A percentile compares a stretch with the other conserved stretches of the same genome.
Conservation (phyloP, 192 early-diverging fungal species). For the Podila clonocystis region DNA sequence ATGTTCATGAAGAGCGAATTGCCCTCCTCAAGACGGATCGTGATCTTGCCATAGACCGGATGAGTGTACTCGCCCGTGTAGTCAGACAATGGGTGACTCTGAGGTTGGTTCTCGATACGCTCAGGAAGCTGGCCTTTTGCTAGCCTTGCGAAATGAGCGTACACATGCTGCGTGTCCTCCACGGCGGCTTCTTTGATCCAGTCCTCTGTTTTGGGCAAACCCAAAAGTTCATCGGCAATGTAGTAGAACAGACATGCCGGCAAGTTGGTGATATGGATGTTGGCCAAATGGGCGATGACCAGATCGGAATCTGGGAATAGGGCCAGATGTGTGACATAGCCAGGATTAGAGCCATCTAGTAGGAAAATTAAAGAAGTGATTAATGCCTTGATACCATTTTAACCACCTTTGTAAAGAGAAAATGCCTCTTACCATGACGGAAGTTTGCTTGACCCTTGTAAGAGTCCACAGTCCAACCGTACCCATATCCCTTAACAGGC, state of each 20-base stretch:
- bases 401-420: neutral
- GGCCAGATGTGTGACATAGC: neutral
- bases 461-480: neutral
- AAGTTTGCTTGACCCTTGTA: conserved; percentile 1
- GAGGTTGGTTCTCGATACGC: neutral
- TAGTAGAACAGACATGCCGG: neutral
- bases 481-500: neutral
- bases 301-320: conserved; percentile 13
- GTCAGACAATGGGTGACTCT: neutral
- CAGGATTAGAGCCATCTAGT: conserved; percentile 6
- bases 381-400: neutral
- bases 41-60: neutral
- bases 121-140: neutral
- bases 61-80: neutral
- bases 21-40: neutral
- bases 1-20: no score
- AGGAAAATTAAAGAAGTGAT: neutral
- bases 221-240: neutral
- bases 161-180: neutral
- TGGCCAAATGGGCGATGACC: neutral
- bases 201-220: neutral
- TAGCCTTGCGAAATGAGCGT: neutral
- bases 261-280: neutral
- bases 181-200: neutral
- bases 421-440: conserved; percentile 3